phyloP scores from a whole-genome alignment of 768 basidiomycete genomes.

The Jaapia argillacea region DNA sequence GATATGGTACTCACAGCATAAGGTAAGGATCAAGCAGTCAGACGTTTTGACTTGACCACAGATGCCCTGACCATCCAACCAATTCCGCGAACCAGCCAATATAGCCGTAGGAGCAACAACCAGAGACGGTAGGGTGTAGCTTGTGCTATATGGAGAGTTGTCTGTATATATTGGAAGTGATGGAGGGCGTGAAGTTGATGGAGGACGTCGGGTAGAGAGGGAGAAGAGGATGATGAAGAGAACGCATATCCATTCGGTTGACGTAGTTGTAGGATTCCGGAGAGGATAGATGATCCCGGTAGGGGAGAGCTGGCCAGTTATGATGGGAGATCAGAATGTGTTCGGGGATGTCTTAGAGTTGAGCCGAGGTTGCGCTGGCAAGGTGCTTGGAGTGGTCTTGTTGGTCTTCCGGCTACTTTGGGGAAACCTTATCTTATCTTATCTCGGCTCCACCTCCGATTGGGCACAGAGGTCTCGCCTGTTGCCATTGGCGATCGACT shows the following conservation, averaged over 20 bases:
- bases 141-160: constrained; percentile 35
- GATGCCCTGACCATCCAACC: constrained; percentile 26
- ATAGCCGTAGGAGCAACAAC: constrained; percentile 24
- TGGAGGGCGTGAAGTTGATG: background rate
- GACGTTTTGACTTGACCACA: constrained; percentile 22
- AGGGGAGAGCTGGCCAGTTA: too few relatives aligned
- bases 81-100: constrained; percentile 22
- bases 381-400: too few relatives aligned
- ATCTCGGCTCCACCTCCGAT: too few relatives aligned
- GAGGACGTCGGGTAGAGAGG: constrained; percentile 23
- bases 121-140: constrained; percentile 20
- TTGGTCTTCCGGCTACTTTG: too few relatives aligned
- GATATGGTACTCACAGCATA: too few relatives aligned
- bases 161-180: background rate
- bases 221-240: constrained; percentile 30
- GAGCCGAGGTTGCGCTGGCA: too few relatives aligned
- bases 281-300: too few relatives aligned
- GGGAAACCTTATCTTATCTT: too few relatives aligned
- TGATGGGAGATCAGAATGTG: too few relatives aligned
- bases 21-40: constrained; percentile 23
- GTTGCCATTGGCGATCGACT: too few relatives aligned
- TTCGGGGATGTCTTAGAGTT: too few relatives aligned
- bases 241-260: constrained; percentile 23
- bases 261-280: constrained; percentile 34
- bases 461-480: too few relatives aligned